Percentiles rank a stretch among this genome's conserved stretches.
Conservation (phyloP, 495 filamentous ascomycete species). For the Collariella sp. region DNA sequence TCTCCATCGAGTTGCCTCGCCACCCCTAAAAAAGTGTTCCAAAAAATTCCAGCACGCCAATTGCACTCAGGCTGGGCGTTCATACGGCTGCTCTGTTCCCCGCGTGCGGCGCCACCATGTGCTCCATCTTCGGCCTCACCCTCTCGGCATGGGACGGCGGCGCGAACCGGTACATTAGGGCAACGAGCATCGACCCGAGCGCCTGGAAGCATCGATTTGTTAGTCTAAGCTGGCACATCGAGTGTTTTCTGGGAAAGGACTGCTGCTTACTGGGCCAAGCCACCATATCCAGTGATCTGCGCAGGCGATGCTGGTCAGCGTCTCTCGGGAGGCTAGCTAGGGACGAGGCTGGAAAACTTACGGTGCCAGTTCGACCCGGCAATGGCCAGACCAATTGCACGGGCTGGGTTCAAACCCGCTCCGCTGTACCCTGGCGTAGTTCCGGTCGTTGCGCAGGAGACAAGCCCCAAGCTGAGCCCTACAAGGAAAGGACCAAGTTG, state of each 20-base stretch:
- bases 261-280: slow-evolving; percentile 21
- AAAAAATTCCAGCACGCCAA: no score
- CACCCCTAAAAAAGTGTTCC: no score
- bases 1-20: no score
- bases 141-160: slow-evolving; percentile 19
- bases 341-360: not conserved
- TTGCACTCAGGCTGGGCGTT: not conserved
- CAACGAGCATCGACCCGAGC: slow-evolving; percentile 12
- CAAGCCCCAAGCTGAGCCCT: slow-evolving; percentile 40
- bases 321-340: not conserved
- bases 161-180: slow-evolving; percentile 18
- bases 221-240: not conserved
- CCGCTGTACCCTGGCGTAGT: slow-evolving; percentile 40
- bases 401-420: slow-evolving; percentile 27
- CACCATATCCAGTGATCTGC: slow-evolving; percentile 32
- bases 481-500: slow-evolving; percentile 45
- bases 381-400: slow-evolving; percentile 24
- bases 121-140: not conserved
- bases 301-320: not conserved
- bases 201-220: slow-evolving; percentile 2
- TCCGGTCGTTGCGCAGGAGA: slow-evolving; percentile 38
- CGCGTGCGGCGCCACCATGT: not conserved
- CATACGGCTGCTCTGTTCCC: not conserved
- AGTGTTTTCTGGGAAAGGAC: not conserved
- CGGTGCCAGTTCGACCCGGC: slow-evolving; percentile 19